Percentiles rank a stretch among this genome's conserved stretches.
These are phyloP conservation scores for Trichaptum fuscoviolaceum DNA, from an alignment of 768 basidiomycete species.

Conservation along the genomic window DNA sequence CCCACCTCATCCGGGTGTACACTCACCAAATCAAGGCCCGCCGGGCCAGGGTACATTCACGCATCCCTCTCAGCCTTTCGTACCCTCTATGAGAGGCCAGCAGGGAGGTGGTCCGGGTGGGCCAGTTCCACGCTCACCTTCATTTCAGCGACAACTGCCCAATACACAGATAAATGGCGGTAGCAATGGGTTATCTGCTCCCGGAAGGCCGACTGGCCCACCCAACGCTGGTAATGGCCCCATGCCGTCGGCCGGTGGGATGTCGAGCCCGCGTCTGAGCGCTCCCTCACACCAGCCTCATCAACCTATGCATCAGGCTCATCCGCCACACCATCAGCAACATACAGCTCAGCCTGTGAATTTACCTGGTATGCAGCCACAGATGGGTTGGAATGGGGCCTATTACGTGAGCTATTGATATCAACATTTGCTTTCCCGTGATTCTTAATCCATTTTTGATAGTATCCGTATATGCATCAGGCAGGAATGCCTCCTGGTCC, in stretches of 20 bases:
- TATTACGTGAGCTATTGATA: slow-evolving; percentile 5
- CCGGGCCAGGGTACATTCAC: background rate
- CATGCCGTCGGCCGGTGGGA: slow-evolving; percentile 36
- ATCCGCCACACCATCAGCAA: slow-evolving; percentile 1
- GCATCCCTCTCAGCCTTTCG: slow-evolving; percentile 27
- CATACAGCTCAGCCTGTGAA: slow-evolving; percentile 1
- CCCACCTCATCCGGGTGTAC: background rate
- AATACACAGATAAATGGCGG: slow-evolving; percentile 50
- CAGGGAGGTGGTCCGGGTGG: slow-evolving; percentile 29
- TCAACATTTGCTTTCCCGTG: slow-evolving; percentile 6
- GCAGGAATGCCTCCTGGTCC: slow-evolving; percentile 32
- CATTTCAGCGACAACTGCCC: slow-evolving; percentile 53
- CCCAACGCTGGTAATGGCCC: slow-evolving; percentile 37
- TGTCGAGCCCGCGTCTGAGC: slow-evolving; percentile 65
- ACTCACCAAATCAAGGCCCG: background rate
- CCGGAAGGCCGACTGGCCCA: slow-evolving; percentile 28
- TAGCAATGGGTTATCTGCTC: slow-evolving; percentile 34
- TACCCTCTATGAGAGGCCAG: slow-evolving; percentile 45
- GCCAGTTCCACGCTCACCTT: slow-evolving; percentile 54
- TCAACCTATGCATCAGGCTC: slow-evolving; percentile 29
- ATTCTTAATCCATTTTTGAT: slow-evolving; percentile 11
- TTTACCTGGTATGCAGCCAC: background rate
- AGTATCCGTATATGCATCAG: slow-evolving; percentile 35
- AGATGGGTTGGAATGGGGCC: background rate
- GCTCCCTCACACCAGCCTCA: slow-evolving; percentile 48